phyloP scores from a whole-genome alignment of 176 grass and related monocot genomes.

The Lolium rigidum region DNA sequence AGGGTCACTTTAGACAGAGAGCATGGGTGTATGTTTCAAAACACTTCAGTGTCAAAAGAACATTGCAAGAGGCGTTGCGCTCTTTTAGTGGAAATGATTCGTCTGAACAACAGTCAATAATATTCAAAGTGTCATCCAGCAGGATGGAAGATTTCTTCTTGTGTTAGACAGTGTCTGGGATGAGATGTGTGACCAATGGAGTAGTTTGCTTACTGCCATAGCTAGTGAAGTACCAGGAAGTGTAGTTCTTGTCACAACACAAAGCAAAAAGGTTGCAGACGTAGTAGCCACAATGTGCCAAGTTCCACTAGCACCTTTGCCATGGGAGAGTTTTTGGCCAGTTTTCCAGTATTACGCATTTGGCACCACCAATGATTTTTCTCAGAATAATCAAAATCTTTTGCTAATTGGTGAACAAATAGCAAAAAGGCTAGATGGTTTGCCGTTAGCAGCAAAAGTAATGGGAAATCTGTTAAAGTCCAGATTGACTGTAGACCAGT shows the following conservation, averaged over 20 bases:
- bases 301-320: background rate
- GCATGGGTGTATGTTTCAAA: constrained; percentile 23
- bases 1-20: background rate
- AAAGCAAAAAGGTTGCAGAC: background rate
- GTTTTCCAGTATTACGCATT: constrained; percentile 3
- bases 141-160: background rate
- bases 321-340: constrained; percentile 3
- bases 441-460: constrained; percentile 19
- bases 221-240: background rate
- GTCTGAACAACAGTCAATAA: background rate
- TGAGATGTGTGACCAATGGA: background rate
- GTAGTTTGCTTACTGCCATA: background rate
- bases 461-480: constrained; percentile 4
- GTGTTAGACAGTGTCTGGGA: constrained; percentile 15
- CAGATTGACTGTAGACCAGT: background rate
- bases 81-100: background rate
- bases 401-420: background rate
- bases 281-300: background rate
- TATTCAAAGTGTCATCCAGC: background rate
- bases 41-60: background rate
- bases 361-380: background rate
- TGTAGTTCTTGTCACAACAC: background rate
- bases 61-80: background rate
- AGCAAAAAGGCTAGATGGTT: background rate
- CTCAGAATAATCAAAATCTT: background rate